phyloP scores from a whole-genome alignment of 2,329 filamentous ascomycete genomes.

The Xylariomycetidae sp. region DNA sequence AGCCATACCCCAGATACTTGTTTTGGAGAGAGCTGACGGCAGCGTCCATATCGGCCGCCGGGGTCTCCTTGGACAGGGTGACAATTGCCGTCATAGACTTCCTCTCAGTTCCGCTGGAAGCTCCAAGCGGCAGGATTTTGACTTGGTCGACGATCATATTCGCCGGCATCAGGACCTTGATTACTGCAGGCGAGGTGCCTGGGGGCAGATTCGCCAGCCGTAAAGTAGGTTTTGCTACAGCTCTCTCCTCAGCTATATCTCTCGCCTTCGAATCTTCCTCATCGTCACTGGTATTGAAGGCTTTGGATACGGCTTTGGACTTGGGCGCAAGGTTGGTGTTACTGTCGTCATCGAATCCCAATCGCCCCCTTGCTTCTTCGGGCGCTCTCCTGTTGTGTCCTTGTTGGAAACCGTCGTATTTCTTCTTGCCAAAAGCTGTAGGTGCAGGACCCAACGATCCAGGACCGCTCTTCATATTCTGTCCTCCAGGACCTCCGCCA shows the following conservation, averaged over 20 bases:
- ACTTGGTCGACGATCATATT: slow-evolving; percentile 67
- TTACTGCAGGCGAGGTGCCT: slow-evolving; percentile 52
- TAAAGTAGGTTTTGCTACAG: slow-evolving; percentile 58
- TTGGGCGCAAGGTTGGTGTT: slow-evolving; percentile 23
- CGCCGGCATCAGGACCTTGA: slow-evolving; percentile 55
- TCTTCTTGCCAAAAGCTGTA: slow-evolving; percentile 46
- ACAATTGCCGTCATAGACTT: slow-evolving; percentile 76
- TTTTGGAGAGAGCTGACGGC: slow-evolving; percentile 76
- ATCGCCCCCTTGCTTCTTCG: slow-evolving; percentile 26
- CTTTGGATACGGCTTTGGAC: slow-evolving; percentile 61
- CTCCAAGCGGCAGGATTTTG: slow-evolving; percentile 58
- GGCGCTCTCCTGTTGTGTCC: slow-evolving; percentile 26
- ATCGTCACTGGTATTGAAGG: slow-evolving; percentile 66
- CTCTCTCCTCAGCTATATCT: slow-evolving; percentile 51
- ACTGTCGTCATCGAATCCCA: slow-evolving; percentile 34
- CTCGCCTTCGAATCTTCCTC: slow-evolving; percentile 43
- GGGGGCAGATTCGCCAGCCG: slow-evolving; percentile 58
- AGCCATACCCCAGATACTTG: slow-evolving; percentile 79
- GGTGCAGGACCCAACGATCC: slow-evolving; percentile 56
- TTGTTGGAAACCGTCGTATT: slow-evolving; percentile 42
- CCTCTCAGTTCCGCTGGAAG: slow-evolving; percentile 53
- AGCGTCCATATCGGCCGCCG: slow-evolving; percentile 77
- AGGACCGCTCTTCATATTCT: slow-evolving; percentile 53
- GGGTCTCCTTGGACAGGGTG: slow-evolving; percentile 73
- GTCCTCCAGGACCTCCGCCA: slow-evolving; percentile 45